Evolutionary conservation across 2,329 filamentous ascomycete species (phyloP).

Genomic region (Xylaria multiplex): DNA sequence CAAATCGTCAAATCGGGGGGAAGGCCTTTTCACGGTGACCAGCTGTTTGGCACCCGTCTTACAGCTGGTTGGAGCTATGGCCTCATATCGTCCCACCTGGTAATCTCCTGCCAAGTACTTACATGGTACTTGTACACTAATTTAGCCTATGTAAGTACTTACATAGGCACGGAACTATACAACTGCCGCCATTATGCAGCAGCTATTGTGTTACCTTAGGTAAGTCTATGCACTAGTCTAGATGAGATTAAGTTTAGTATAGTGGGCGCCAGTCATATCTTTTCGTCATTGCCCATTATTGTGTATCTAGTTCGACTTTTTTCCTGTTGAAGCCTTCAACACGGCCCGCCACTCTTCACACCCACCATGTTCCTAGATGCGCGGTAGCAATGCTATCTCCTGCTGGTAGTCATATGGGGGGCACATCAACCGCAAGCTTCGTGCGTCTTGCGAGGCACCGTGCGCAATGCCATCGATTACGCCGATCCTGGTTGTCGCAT

Average conservation of each 20-base stretch:
- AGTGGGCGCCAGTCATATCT: neutral
- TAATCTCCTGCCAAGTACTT: too few relatives aligned
- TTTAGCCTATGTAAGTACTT: too few relatives aligned
- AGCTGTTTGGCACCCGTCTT: neutral
- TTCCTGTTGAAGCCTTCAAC: conserved; percentile 1
- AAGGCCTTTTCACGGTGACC: neutral
- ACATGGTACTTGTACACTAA: too few relatives aligned
- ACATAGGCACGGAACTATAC: neutral
- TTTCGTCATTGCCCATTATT: conserved; percentile 24
- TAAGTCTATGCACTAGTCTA: too few relatives aligned
- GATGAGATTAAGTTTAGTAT: too few relatives aligned
- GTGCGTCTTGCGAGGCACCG: conserved; percentile 62
- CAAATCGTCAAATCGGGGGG: too few relatives aligned
- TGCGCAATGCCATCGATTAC: conserved; percentile 52
- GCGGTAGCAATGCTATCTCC: conserved; percentile 54
- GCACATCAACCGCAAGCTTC: conserved; percentile 58
- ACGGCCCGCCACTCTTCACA: neutral
- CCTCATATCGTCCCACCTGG: neutral
- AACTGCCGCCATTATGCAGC: neutral
- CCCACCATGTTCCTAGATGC: conserved; percentile 41
- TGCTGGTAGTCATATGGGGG: conserved; percentile 53
- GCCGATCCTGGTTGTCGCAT: conserved; percentile 49
- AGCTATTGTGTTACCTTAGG: too few relatives aligned
- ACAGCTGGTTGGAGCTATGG: conserved; percentile 4
- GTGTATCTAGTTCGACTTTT: conserved; percentile 16